Conservation (phyloP, 208 protist genomes). For the Trypanosoma grayi region DNA sequence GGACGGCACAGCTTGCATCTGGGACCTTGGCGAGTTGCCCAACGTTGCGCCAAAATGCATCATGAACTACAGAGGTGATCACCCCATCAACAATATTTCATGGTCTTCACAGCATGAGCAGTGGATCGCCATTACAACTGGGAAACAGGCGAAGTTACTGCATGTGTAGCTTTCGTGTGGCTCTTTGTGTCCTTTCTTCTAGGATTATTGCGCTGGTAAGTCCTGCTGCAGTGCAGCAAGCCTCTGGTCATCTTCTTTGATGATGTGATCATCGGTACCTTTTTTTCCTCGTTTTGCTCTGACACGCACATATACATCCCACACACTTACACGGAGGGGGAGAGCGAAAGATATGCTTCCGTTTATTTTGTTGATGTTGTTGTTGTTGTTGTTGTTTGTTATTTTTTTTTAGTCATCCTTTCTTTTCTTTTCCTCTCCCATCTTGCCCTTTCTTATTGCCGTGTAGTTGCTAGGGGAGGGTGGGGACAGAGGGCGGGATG, state of each 20-base stretch:
- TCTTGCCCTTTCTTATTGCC: slow-evolving; percentile 1
- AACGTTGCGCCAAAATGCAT: slow-evolving; percentile 43
- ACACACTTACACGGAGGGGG: no score
- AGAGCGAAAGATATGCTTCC: no score
- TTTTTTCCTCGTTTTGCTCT: no score
- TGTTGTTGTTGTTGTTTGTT: neutral
- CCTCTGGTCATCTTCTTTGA: no score
- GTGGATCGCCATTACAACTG: slow-evolving; percentile 86
- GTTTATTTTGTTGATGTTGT: neutral
- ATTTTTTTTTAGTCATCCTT: slow-evolving; percentile 12
- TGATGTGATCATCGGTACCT: no score
- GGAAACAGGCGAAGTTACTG: slow-evolving; percentile 63
- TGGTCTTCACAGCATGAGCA: slow-evolving; percentile 71
- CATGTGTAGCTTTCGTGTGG: slow-evolving; percentile 32
- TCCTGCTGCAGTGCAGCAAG: no score
- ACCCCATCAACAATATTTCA: slow-evolving; percentile 83
- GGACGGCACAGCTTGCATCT: slow-evolving; percentile 96
- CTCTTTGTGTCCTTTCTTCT: neutral
- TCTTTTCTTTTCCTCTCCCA: slow-evolving; percentile 17
- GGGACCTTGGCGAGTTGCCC: slow-evolving; percentile 89
- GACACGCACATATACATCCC: no score
- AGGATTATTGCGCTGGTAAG: no score
- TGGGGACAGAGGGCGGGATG: slow-evolving; percentile 29
- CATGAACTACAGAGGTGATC: slow-evolving; percentile 55
- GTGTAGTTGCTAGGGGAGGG: neutral